Evolutionary conservation across 2,329 filamentous ascomycete genomes (phyloP).

Genomic region (Cytospora schulzeri): DNA sequence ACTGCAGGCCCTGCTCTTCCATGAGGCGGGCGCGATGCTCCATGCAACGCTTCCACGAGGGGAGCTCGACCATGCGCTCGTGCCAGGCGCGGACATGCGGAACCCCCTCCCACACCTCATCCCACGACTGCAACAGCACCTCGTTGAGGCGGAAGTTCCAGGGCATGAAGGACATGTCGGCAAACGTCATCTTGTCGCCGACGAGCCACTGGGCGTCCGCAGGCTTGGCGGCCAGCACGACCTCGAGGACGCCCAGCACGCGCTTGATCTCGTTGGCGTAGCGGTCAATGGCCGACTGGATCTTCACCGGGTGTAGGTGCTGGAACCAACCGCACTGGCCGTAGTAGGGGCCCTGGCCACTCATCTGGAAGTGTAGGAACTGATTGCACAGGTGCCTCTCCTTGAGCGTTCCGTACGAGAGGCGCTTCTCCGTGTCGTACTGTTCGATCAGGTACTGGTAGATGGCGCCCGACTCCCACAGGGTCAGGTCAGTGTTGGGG

Average conservation of each 20-base stretch:
- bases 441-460: conserved; percentile 33
- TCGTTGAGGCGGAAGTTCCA: conserved; percentile 33
- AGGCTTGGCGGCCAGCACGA: conserved; percentile 26
- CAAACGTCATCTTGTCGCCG: conserved; percentile 32
- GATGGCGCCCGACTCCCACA: conserved; percentile 35
- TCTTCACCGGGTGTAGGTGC: conserved; percentile 35
- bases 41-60: conserved; percentile 40
- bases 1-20: conserved; percentile 41
- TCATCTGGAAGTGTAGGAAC: conserved; percentile 49
- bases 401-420: conserved; percentile 29
- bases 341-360: conserved; percentile 48
- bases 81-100: conserved; percentile 40
- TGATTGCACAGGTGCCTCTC: conserved; percentile 29
- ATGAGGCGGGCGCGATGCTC: conserved; percentile 37
- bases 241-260: conserved; percentile 33
- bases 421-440: conserved; percentile 32
- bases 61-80: conserved; percentile 37
- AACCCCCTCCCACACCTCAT: conserved; percentile 33
- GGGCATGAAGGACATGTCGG: conserved; percentile 31
- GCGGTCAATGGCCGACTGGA: conserved; percentile 31
- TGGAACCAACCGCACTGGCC: conserved; percentile 45
- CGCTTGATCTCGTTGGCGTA: conserved; percentile 34
- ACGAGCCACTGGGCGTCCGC: conserved; percentile 32
- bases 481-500: conserved; percentile 38
- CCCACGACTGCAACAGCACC: conserved; percentile 30